Base-by-base conservation (phyloP, 169 alveolate species). In the Theileria luwenshuni region DNA sequence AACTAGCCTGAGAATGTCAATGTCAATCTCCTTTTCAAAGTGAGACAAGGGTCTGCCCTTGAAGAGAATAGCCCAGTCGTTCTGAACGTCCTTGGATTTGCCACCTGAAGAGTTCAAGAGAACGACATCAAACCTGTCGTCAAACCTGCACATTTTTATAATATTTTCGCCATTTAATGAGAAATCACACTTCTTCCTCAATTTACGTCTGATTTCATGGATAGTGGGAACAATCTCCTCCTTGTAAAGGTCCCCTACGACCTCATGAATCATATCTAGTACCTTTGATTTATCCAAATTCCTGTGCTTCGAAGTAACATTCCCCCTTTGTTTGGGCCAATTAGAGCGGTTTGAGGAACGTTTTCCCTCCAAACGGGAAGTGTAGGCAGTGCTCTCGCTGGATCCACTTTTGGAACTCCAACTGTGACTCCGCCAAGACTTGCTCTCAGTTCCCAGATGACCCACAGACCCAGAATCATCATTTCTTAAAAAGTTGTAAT, bases 161-260 rank as follows among this genome's bases (percentile, higher is more conserved):
- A 77, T 43, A 27, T 63, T 63, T 45, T 68, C 54, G 1, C 65
- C 83, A 48, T 68, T 54, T 23, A 77, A 56, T 7, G 35, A 41
- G 13, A 33, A 23, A 12, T 54, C 19, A n/a, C 59, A 32, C n/a
- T 69, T 12, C 28, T 59, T 62, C 21, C 17, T 69, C 30, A 77
- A 25, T 43, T 69, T 77, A 0, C 86, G 76, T 15, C 86, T 65
- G 7, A 77, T 69, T 64, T 77, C 86, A 21, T 77, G 86, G 28
- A 77, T 19, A 12, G 83, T 69, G 0, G 86, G 86, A 10, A 77
- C 30, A 21, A 77, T 77, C 23, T 77, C 86, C 30, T 77, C 83
- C 21, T 68, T 74, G 43, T 77, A 77, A 2, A 77, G 35, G 23
- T 68, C 81, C 17, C 70, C 38, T 21, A 77, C 63, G 23, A 64